These are phyloP conservation scores for Apiospora marii DNA, from an alignment of 2,329 filamentous ascomycete genomes.

Conservation along the genomic window DNA sequence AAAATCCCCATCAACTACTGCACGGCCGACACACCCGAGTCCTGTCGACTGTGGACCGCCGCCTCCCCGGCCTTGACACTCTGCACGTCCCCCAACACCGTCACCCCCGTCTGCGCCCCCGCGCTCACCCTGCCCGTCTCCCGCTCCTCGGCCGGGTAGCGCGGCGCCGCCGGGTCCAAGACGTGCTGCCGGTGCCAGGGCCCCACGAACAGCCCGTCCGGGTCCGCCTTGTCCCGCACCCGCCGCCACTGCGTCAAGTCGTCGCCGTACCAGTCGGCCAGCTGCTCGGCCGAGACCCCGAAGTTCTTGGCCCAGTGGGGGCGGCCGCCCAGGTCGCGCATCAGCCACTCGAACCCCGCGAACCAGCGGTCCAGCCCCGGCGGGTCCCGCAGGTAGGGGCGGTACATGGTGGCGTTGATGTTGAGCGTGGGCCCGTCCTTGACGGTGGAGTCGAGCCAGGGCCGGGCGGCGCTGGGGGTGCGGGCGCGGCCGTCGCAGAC, in stretches of 20 bases:
- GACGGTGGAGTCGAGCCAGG: constrained; percentile 74
- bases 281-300: constrained; percentile 63
- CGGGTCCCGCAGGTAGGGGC: constrained; percentile 80
- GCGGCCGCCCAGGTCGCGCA: constrained; percentile 81
- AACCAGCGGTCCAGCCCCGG: constrained; percentile 82
- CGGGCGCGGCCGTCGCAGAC: constrained; percentile 69
- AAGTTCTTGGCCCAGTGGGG: constrained; percentile 98
- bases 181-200: constrained; percentile 86
- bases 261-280: constrained; percentile 73
- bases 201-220: constrained; percentile 86
- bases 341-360: constrained; percentile 88
- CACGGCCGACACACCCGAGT: not conserved
- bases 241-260: constrained; percentile 71
- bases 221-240: constrained; percentile 75
- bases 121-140: constrained; percentile 29
- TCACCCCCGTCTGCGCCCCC: not conserved
- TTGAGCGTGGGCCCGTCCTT: constrained; percentile 79
- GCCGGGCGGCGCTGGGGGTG: constrained; percentile 39
- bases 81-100: not conserved
- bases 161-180: constrained; percentile 44
- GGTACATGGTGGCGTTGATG: constrained; percentile 91
- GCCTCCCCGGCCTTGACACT: too few species aligned
- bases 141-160: constrained; percentile 42
- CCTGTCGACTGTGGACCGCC: not conserved
- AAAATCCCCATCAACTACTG: not conserved